Conservation (phyloP, 2,329 filamentous ascomycete genomes). For the Tricladium varicosporioides region DNA sequence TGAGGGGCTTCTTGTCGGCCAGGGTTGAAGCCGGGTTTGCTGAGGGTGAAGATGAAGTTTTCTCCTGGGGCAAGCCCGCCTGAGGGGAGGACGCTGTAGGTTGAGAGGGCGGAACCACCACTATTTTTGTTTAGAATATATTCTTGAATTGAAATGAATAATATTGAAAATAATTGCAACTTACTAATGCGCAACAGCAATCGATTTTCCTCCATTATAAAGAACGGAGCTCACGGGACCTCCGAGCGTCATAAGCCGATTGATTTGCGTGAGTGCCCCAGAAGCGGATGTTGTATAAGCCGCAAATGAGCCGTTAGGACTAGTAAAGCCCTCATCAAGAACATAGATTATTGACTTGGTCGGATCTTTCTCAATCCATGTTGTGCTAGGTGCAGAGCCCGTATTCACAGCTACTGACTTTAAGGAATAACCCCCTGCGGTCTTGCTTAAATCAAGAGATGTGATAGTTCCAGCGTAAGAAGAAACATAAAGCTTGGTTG, state of each 20-base stretch:
- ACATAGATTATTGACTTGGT: constrained; percentile 28
- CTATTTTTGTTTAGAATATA: constrained; percentile 13
- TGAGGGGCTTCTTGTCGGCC: constrained; percentile 45
- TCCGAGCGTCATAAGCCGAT: constrained; percentile 39
- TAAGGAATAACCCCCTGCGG: constrained; percentile 26
- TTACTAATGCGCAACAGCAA: constrained; percentile 34
- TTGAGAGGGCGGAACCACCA: constrained; percentile 22
- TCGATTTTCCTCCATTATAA: constrained; percentile 42
- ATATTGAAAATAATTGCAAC: constrained; percentile 46
- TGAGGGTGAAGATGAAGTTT: constrained; percentile 40
- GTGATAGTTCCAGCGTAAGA: constrained; percentile 39
- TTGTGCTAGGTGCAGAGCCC: constrained; percentile 23
- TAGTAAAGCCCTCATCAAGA: constrained; percentile 25
- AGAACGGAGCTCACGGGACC: constrained; percentile 37
- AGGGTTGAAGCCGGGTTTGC: constrained; percentile 36
- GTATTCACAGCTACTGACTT: constrained; percentile 20
- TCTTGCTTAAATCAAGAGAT: constrained; percentile 31
- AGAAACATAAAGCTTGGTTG: constrained; percentile 36
- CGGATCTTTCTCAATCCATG: constrained; percentile 28
- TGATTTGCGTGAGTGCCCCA: constrained; percentile 41
- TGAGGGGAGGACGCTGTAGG: constrained; percentile 38
- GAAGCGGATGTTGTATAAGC: constrained; percentile 34
- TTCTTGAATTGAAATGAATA: neutral
- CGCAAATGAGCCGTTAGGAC: constrained; percentile 20
- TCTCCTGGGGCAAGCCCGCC: constrained; percentile 33